Evolutionary conservation across 768 basidiomycete genomes (phyloP).

Genomic region (Collybiopsis confluens): DNA sequence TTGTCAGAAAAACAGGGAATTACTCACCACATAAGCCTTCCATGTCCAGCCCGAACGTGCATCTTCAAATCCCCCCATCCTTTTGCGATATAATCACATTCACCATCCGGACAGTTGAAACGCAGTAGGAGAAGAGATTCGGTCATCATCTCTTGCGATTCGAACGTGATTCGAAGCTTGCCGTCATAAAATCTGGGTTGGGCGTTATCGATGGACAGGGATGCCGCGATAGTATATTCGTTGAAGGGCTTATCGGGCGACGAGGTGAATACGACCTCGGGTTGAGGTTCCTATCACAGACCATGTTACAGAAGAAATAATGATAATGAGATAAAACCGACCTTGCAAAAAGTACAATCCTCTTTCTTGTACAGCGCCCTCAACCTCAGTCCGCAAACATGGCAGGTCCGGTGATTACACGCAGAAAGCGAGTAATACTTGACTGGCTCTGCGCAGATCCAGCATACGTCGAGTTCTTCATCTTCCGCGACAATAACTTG

Average conservation of each 20-base stretch:
- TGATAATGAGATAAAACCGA: slow-evolving; percentile 24
- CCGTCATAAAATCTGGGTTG: slow-evolving; percentile 50
- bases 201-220: slow-evolving; percentile 23
- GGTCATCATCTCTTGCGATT: slow-evolving; percentile 92
- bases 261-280: slow-evolving; percentile 65
- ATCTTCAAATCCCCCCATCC: slow-evolving; percentile 90
- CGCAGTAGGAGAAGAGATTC: slow-evolving; percentile 86
- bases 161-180: slow-evolving; percentile 79
- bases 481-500: neutral
- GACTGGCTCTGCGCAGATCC: slow-evolving; percentile 93
- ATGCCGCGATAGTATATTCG: slow-evolving; percentile 51
- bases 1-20: neutral
- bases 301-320: neutral
- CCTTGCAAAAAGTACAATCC: slow-evolving; percentile 97
- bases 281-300: slow-evolving; percentile 58
- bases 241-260: slow-evolving; percentile 60
- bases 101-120: slow-evolving; percentile 87
- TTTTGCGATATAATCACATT: slow-evolving; percentile 78
- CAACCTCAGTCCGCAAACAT: slow-evolving; percentile 85
- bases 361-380: slow-evolving; percentile 90
- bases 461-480: slow-evolving; percentile 50
- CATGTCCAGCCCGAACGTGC: slow-evolving; percentile 75
- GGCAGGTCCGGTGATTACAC: slow-evolving; percentile 94
- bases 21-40: slow-evolving; percentile 75
- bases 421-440: slow-evolving; percentile 85